Evolutionary conservation across 2,329 filamentous ascomycete genomes (phyloP), one percentile per base, ranked within the genome.

Genomic region (Escovopsis sp.): DNA sequence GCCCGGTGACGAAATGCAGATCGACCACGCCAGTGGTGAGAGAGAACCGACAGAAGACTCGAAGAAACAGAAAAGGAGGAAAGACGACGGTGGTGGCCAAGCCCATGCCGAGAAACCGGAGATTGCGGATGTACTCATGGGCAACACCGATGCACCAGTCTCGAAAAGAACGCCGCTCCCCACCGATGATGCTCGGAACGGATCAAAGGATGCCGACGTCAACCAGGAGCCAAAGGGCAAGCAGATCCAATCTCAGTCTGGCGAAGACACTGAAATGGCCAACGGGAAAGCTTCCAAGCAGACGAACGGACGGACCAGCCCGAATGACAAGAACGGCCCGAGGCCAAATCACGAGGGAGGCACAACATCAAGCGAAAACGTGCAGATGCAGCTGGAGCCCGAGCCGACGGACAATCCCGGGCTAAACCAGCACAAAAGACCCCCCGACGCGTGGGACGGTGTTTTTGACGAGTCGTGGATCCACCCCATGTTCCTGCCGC

Each of bases 401-500:
- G 42, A 48, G n/a, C 15, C 36, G 19, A 55, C 64, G 26, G 69
- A 69, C 12, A 67, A 69, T 35, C 61, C 63, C 5, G 18, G 42
- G 5, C 3, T 9, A 11, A 34, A 36, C 6, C 23, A 30, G 26
- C 32, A 35, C 34, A 26, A 38, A 4, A 7, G 9, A 4, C 12
- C 34, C 11, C 37, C 40, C 12, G 30, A 15, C 4, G 23, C 36
- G 7, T 57, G 59, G 2, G 47, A 41, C 10, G 23, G 28, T 3
- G 8, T 32, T 6, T 19, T 44, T 18, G 64, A 67, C 12, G 65
- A 71, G 4, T 65, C 68, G n/a, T 72, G 72, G 26, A 73, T 89
- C 45, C 82, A 89, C 55, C 82, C 84, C 3, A 75, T 86, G 53
- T 93, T 86, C 60, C 60, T 77, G 36, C 73, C 80, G 33, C 81